phyloP scores from a whole-genome alignment of 768 basidiomycete genomes.

The Suillus paluster region DNA sequence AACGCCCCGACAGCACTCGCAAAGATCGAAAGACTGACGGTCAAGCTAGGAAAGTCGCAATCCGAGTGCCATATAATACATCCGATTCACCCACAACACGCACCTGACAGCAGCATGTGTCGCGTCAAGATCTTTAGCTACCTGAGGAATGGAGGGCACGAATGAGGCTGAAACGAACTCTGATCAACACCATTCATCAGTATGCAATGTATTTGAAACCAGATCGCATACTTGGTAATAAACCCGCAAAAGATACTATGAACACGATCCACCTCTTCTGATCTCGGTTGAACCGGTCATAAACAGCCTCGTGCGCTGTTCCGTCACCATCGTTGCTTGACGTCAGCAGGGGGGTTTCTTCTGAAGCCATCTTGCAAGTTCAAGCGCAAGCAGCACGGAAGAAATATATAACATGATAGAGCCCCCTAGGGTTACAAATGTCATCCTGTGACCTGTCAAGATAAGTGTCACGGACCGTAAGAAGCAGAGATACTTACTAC shows the following conservation, averaged over 20 bases:
- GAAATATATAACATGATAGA: not conserved
- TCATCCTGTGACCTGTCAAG: not conserved
- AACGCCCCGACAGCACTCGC: conserved; percentile 47
- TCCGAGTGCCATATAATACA: not conserved
- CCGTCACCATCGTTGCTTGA: not conserved
- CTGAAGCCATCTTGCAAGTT: not conserved
- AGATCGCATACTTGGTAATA: conserved; percentile 8
- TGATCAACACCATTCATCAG: conserved; percentile 26
- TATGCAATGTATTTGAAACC: not conserved
- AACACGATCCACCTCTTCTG: conserved; percentile 13
- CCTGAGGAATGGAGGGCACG: conserved; percentile 69
- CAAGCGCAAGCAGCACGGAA: not conserved
- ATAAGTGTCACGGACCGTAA: not conserved
- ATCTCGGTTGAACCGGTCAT: conserved; percentile 8
- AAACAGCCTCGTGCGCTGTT: conserved; percentile 1
- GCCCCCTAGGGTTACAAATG: not conserved
- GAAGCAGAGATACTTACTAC: not conserved
- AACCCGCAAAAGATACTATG: conserved; percentile 11
- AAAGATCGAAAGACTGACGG: conserved; percentile 52
- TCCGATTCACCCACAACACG: not conserved
- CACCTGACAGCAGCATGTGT: conserved; percentile 62
- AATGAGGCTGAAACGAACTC: conserved; percentile 71
- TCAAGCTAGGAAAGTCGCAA: conserved; percentile 33
- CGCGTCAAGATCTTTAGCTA: conserved; percentile 62
- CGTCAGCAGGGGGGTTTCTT: conserved; percentile 9